Conservation (phyloP, 2,329 filamentous ascomycete species). For the Alternaria gansuensis region DNA sequence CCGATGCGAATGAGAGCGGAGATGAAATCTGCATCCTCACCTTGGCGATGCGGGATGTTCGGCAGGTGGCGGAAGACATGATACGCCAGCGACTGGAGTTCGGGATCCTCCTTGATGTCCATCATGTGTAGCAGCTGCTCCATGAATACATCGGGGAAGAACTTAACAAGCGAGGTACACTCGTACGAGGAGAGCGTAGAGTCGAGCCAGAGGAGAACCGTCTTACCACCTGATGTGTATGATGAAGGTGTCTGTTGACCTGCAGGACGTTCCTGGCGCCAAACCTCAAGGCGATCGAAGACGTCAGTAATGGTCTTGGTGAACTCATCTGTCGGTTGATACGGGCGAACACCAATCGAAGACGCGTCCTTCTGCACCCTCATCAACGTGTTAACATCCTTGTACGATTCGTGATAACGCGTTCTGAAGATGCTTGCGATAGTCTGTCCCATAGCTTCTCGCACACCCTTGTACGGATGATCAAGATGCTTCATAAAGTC, state of each 20-base stretch:
- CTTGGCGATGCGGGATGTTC: slow-evolving; percentile 89
- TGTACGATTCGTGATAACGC: slow-evolving; percentile 92
- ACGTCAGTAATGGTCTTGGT: slow-evolving; percentile 74
- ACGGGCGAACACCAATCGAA: slow-evolving; percentile 84
- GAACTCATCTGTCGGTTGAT: slow-evolving; percentile 79
- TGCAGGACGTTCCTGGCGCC: slow-evolving; percentile 83
- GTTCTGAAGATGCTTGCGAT: slow-evolving; percentile 89
- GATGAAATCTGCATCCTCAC: slow-evolving; percentile 86
- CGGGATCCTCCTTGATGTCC: slow-evolving; percentile 98
- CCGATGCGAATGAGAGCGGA: slow-evolving; percentile 87
- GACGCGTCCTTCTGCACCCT: slow-evolving; percentile 80
- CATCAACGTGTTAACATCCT: slow-evolving; percentile 77
- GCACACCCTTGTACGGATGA: slow-evolving; percentile 96
- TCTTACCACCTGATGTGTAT: slow-evolving; percentile 96
- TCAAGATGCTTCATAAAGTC: slow-evolving; percentile 92
- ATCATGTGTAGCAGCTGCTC: slow-evolving; percentile 98
- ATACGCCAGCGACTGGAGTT: slow-evolving; percentile 92
- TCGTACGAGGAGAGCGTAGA: slow-evolving; percentile 89
- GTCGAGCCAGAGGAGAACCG: slow-evolving; percentile 93
- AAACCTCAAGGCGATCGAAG: slow-evolving; percentile 81
- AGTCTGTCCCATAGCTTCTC: slow-evolving; percentile 91
- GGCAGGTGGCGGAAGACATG: slow-evolving; percentile 96
- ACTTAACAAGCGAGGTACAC: slow-evolving; percentile 87
- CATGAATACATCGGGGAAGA: slow-evolving; percentile 90
- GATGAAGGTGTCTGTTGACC: slow-evolving; percentile 93